Conservation (phyloP, 2,329 filamentous ascomycete genomes). For the Neonectria sp. region DNA sequence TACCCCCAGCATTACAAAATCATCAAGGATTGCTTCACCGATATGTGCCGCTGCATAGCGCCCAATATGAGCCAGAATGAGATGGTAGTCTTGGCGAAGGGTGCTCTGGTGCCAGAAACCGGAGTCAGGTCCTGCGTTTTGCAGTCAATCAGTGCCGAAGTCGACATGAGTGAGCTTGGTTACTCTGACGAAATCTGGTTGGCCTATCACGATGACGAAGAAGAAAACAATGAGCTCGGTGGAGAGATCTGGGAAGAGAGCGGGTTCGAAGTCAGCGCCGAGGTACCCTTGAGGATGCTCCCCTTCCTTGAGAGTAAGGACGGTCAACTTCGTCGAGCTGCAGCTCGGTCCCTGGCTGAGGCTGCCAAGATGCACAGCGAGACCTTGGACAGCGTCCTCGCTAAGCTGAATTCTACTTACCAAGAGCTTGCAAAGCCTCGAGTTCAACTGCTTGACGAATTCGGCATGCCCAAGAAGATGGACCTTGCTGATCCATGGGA, state of each 20-base stretch:
- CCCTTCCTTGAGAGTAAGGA: constrained; percentile 87
- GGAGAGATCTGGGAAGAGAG: constrained; percentile 97
- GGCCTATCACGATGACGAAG: constrained; percentile 89
- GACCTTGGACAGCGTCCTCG: constrained; percentile 74
- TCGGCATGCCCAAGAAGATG: constrained; percentile 93
- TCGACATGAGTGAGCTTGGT: constrained; percentile 89
- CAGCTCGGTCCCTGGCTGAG: constrained; percentile 85
- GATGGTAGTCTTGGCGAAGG: constrained; percentile 81
- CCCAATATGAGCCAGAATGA: constrained; percentile 83
- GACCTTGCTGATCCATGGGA: constrained; percentile 94
- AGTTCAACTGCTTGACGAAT: constrained; percentile 88
- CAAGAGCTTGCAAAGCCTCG: constrained; percentile 85
- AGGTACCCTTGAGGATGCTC: constrained; percentile 78
- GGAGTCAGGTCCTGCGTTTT: constrained; percentile 88
- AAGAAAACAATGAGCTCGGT: constrained; percentile 88
- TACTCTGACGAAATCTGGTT: constrained; percentile 96
- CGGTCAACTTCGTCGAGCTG: constrained; percentile 84
- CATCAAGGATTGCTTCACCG: constrained; percentile 91
- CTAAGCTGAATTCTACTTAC: constrained; percentile 80
- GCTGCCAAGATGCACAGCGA: constrained; percentile 74
- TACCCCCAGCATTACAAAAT: constrained; percentile 96
- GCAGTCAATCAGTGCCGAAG: constrained; percentile 90
- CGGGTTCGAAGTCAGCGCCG: constrained; percentile 77
- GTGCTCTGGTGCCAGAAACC: constrained; percentile 83
- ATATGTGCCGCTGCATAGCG: constrained; percentile 87